Conservation (phyloP, 2,329 filamentous ascomycete species). For the Claviceps capensis region DNA sequence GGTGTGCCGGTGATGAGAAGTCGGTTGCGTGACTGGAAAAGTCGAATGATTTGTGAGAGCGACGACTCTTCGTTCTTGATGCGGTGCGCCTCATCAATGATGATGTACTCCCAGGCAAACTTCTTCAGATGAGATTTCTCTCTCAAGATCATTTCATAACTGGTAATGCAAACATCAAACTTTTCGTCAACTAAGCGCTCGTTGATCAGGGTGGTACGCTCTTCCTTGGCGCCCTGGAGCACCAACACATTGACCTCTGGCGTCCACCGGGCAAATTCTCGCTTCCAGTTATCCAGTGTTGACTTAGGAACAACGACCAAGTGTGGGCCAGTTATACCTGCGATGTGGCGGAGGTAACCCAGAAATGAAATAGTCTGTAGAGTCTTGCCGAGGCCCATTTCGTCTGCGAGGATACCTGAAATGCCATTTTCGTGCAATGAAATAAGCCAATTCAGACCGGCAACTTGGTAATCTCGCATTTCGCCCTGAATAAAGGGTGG, state of each 20-base stretch:
- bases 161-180: slow-evolving; percentile 96
- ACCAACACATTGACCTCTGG: slow-evolving; percentile 91
- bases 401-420: slow-evolving; percentile 91
- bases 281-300: slow-evolving; percentile 95
- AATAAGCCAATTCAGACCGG: slow-evolving; percentile 93
- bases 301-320: slow-evolving; percentile 90
- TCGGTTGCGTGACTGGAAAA: slow-evolving; percentile 92
- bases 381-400: slow-evolving; percentile 98
- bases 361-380: slow-evolving; percentile 95
- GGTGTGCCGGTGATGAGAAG: slow-evolving; percentile 94
- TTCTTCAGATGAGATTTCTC: slow-evolving; percentile 94
- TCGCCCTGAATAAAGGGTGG: slow-evolving; percentile 75
- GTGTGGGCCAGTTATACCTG: slow-evolving; percentile 82
- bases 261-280: slow-evolving; percentile 88
- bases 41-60: slow-evolving; percentile 84
- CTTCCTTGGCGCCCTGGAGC: slow-evolving; percentile 88
- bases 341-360: slow-evolving; percentile 83
- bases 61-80: slow-evolving; percentile 99
- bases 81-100: slow-evolving; percentile 92
- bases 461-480: slow-evolving; percentile 95
- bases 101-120: slow-evolving; percentile 99
- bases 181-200: slow-evolving; percentile 86
- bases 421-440: slow-evolving; percentile 98
- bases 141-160: slow-evolving; percentile 95
- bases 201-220: slow-evolving; percentile 76